Percentiles rank a stretch among this genome's conserved stretches.
Evolutionary conservation across 2,329 filamentous ascomycete genomes (phyloP).

Genomic region (Ascochyta lentis): DNA sequence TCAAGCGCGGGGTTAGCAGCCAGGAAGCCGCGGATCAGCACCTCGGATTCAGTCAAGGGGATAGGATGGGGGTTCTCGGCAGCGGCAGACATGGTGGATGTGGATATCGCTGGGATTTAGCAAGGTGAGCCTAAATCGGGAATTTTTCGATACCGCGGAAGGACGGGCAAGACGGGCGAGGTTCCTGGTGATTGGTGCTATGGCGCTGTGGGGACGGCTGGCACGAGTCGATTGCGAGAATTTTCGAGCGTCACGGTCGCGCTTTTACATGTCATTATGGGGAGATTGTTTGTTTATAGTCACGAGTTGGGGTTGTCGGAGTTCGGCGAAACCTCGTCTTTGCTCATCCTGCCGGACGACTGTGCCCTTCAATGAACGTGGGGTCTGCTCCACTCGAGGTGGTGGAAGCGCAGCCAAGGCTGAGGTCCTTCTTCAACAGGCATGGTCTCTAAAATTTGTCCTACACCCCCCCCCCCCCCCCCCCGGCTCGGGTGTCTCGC

Average conservation of each 20-base stretch:
- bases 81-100: conserved; percentile 22
- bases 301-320: conserved; percentile 31
- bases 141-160: conserved; percentile 16
- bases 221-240: conserved; percentile 12
- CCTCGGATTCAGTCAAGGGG: conserved; percentile 43
- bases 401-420: conserved; percentile 29
- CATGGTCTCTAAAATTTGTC: conserved; percentile 25
- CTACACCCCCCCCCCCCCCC: neutral
- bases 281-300: conserved; percentile 25
- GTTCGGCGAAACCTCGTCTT: conserved; percentile 39
- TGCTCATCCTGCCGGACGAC: conserved; percentile 35
- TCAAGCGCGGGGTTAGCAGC: conserved; percentile 41
- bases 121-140: conserved; percentile 8
- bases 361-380: conserved; percentile 23
- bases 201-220: conserved; percentile 19
- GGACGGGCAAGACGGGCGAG: conserved; percentile 11
- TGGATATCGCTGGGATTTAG: conserved; percentile 19
- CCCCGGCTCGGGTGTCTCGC: too few relatives aligned
- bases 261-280: neutral
- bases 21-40: conserved; percentile 43
- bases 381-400: conserved; percentile 30
- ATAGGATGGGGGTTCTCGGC: conserved; percentile 30
- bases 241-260: conserved; percentile 6
- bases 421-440: conserved; percentile 41
- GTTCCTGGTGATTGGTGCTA: conserved; percentile 10